Percentiles rank a stretch among this genome's conserved stretches.
phyloP scores from a whole-genome alignment of 148 eudicot species.

The Rhododendron ferrugineum region DNA sequence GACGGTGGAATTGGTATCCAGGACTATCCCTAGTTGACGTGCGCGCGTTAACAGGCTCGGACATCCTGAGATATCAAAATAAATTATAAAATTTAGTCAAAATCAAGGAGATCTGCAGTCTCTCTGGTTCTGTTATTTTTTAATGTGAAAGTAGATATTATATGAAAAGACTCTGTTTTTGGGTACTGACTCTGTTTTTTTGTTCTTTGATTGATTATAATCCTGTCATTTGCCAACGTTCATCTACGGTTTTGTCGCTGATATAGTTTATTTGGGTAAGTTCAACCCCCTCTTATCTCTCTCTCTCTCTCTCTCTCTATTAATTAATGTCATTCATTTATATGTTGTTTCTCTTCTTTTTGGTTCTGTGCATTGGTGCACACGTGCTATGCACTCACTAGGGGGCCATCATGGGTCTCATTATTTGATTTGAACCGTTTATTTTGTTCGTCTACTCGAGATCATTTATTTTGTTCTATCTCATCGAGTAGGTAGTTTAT shows the following conservation, averaged over 20 bases:
- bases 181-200: slow-evolving; percentile 46
- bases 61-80: neutral
- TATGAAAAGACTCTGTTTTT: neutral
- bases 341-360: neutral
- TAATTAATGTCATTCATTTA: neutral
- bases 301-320: slow-evolving; percentile 4
- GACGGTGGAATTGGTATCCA: neutral
- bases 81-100: neutral
- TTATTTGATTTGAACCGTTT: neutral
- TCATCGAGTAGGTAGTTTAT: neutral
- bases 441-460: neutral
- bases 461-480: neutral
- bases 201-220: slow-evolving; percentile 19
- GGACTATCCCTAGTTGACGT: neutral
- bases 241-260: slow-evolving; percentile 40
- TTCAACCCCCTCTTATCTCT: neutral
- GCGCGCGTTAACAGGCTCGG: neutral
- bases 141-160: neutral
- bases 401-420: neutral
- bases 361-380: neutral
- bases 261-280: slow-evolving; percentile 92
- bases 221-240: slow-evolving; percentile 42
- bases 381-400: neutral
- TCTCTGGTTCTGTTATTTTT: neutral
- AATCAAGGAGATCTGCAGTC: slow-evolving; percentile 44